These are phyloP conservation scores for Teratosphaeria epicoccoides DNA, from an alignment of 2,329 filamentous ascomycete genomes.

Conservation along the genomic window DNA sequence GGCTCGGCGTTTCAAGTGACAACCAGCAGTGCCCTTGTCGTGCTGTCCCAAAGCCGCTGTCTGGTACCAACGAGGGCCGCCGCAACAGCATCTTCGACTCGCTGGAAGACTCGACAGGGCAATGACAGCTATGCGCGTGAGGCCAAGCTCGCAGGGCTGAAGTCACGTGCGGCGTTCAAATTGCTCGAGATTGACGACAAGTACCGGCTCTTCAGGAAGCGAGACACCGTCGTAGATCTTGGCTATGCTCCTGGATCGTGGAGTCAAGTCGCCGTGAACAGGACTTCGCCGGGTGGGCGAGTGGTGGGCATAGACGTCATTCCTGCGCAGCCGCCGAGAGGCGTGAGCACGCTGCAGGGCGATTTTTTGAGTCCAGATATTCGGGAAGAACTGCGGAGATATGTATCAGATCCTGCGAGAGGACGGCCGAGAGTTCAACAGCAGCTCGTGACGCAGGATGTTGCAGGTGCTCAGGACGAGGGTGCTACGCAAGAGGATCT, in stretches of 20 bases:
- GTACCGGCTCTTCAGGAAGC: conserved; percentile 65
- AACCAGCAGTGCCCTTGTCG: no score
- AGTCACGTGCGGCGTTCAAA: conserved; percentile 89
- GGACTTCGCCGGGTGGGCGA: conserved; percentile 58
- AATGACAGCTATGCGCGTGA: conserved; percentile 62
- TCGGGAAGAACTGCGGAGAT: conserved; percentile 65
- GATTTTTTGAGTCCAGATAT: conserved; percentile 72
- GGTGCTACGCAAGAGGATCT: conserved; percentile 30
- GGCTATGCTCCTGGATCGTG: conserved; percentile 63
- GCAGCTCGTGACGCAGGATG: conserved; percentile 15
- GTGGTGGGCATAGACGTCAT: conserved; percentile 91
- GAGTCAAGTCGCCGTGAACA: conserved; percentile 69
- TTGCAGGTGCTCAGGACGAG: conserved; percentile 15
- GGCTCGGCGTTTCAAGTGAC: not conserved
- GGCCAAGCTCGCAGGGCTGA: conserved; percentile 69
- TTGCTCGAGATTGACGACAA: conserved; percentile 79
- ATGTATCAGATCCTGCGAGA: conserved; percentile 55
- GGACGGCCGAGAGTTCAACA: conserved; percentile 36
- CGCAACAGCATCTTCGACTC: conserved; percentile 50
- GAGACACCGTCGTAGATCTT: conserved; percentile 82
- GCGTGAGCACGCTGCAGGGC: conserved; percentile 90
- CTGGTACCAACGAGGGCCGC: not conserved
- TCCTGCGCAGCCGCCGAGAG: conserved; percentile 78
- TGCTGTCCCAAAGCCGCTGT: no score
- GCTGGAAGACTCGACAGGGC: conserved; percentile 74